Evolutionary conservation across 345 rosid species (phyloP), one percentile per base, ranked within the genome.

Genomic region (Salix arbutifolia): DNA sequence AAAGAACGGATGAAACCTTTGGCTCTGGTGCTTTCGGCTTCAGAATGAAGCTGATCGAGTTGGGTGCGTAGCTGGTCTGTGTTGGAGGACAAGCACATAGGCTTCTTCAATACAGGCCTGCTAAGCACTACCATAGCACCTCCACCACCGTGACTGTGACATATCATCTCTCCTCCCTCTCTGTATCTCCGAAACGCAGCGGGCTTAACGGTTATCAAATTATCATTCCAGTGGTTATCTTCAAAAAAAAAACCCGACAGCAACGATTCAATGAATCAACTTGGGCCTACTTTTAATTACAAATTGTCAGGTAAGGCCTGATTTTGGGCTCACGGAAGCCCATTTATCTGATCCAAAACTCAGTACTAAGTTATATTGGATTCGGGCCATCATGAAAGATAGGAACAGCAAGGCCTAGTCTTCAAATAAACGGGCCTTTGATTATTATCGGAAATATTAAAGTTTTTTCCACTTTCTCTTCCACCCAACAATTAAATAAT

Each of bases 31-130:
- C 81, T 83, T 69, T 90, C 85, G 3, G 97, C 91, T 84, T 94
- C 98, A 6, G 87, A 80, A 81, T 86, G 94, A 31, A 92, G 96
- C 67, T 78, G 90, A 82, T 92, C 93, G 67, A 94, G 92, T 74
- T 90, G 91, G 66, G 85, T 64, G 18, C 97, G 91, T 38, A 91
- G 92, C 75, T 83, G 90, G 30, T 87, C 91, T 1, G 92, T 78
- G 58, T 78, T 86, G 62, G 85, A 76, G 58, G 88, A 83, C 26
- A 77, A 86, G 79, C 91, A 91, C 18, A 69, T 75, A 1, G 77
- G 80, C 37, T 76, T 72, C 78, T 19, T 52, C 58, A 66, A 18
- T 4, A 67, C 69, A 62, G 40, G 80, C 80, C 80, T 81, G 65
- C 74, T 23, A 72, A 78, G 46, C 12, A 70, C 76, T 35, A 83